Evolutionary conservation across 768 basidiomycete genomes (phyloP), one percentile per base, ranked within the genome.

Genomic region (Exidia glandulosa): DNA sequence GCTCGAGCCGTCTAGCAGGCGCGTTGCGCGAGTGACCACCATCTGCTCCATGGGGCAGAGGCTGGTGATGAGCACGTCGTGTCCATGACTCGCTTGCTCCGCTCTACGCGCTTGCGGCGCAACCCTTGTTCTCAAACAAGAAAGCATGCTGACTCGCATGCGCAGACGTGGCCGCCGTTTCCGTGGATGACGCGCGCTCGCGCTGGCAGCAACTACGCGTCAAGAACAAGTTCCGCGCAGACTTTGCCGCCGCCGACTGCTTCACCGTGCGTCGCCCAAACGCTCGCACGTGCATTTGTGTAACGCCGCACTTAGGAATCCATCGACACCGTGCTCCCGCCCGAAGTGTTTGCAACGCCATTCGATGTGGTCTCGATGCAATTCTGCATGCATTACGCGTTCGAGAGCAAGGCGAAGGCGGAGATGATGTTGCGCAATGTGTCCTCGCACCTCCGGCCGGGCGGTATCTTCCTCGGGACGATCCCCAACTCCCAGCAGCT

Each of bases 321-420:
- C 2, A 76, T 98, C 37, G 77, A 82, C 19, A 81, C 81, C 56
- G 85, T 77, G n/a, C 81, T 97, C 56, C 73, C 85, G 3, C 81
- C 81, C 1, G 77, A 78, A 19, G 74, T 79, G 62, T 79, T 90
- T 29, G 75, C 74, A 0, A 77, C 79, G 32, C 86, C 86, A 4
- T 96, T 96, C 68, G 96, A 98, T 68, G 90, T 93, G 60, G 93
- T 98, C 4, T 90, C 92, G 2, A 91, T 97, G 92, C 96, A 99
- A 70, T 99, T 99, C 71, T 98, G 96, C 73, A 97, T 99, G 90
- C 96, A 99, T 71, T 98, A 99, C 68, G 96, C 96, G 7, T 98
- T 99, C 70, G 94, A 98, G 71, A 87, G 81, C n/a, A 81, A 84
- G 32, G 76, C 81, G 61, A 96, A 96, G 69, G 89, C 85, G 29